phyloP scores from a whole-genome alignment of 2,329 filamentous ascomycete genomes.

The Rhytidhysteron rufulum region DNA sequence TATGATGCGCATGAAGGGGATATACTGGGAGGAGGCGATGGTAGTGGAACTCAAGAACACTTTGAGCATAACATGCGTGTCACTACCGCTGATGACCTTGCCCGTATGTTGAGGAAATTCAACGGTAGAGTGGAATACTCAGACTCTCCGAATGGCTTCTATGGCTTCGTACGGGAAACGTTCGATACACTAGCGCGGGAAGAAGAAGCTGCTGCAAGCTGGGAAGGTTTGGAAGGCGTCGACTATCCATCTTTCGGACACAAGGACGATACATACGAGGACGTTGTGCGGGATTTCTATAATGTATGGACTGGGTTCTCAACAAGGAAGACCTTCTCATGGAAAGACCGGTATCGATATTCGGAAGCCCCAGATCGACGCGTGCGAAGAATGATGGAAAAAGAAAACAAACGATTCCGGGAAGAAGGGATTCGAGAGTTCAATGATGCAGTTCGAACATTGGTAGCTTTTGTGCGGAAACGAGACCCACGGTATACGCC shows the following conservation, averaged over 20 bases:
- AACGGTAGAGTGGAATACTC: conserved; percentile 73
- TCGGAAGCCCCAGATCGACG: conserved; percentile 85
- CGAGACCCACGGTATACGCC: conserved; percentile 80
- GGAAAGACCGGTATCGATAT: conserved; percentile 81
- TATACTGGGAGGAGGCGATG: conserved; percentile 68
- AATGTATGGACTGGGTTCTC: conserved; percentile 73
- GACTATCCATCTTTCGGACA: conserved; percentile 82
- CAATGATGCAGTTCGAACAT: conserved; percentile 83
- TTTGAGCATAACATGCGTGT: conserved; percentile 68
- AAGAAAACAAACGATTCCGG: conserved; percentile 81
- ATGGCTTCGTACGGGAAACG: conserved; percentile 68
- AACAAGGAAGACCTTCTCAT: conserved; percentile 81
- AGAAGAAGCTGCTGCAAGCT: conserved; percentile 70
- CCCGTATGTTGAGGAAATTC: conserved; percentile 75
- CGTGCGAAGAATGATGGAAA: conserved; percentile 82
- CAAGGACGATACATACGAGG: conserved; percentile 71
- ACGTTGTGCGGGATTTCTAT: conserved; percentile 78
- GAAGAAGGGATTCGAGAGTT: conserved; percentile 84
- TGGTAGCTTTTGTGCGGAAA: conserved; percentile 86
- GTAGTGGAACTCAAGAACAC: conserved; percentile 46
- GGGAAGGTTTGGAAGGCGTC: conserved; percentile 57
- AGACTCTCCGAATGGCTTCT: conserved; percentile 80
- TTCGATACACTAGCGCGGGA: conserved; percentile 80
- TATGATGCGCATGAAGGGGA: conserved; percentile 92
- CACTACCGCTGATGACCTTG: conserved; percentile 77